Evolutionary conservation across 805 yeast genomes (phyloP), one percentile per base, ranked within the genome.

Genomic region (Peterozyma toletana): DNA sequence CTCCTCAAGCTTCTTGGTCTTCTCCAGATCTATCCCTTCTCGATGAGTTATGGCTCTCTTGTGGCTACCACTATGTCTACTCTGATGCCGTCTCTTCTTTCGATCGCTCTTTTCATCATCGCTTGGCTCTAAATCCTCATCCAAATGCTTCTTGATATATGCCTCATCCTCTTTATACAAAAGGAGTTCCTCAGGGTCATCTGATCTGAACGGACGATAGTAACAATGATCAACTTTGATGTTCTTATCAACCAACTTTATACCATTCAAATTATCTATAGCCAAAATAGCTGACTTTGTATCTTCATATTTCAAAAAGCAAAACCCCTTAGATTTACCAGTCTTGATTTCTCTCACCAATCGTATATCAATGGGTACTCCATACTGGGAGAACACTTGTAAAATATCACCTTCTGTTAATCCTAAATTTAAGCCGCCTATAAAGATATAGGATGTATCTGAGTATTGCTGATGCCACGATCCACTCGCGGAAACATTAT

Each of bases 391-490:
- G 58, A 91, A 91, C 30, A 90, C 76, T 0, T 79, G 73, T 6
- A 89, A 54, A 0, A 91, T 60, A 57, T 91, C 97, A 39, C 80
- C 78, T 56, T 88, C 96, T 9, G 77, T 78, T 27, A 88, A 58
- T 30, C 77, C 76, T 13, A 55, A 62, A 9, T 88, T 81, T 10
- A 91, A 59, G 3, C 82, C 78, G 1, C 95, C 91, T n/a, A 91
- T 78, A 54, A 69, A 85, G 1, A 90, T 68, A 56, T 81, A 88
- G 1, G 91, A 80, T 0, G 91, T 75, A 50, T 88, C 90, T 18
- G 65, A 66, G 56, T 80, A 88, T 51, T 90, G 96, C 47, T 78
- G 71, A 58, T 91, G 98, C 98, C 98, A 91, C 5, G 96, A 88
- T 0, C 84, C 86, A 3, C 68, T 62, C 33, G 73, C 69, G 0